Evolutionary conservation across 2,329 filamentous ascomycete genomes (phyloP), one percentile per base, ranked within the genome.

Genomic region (Coleophoma crateriformis): DNA sequence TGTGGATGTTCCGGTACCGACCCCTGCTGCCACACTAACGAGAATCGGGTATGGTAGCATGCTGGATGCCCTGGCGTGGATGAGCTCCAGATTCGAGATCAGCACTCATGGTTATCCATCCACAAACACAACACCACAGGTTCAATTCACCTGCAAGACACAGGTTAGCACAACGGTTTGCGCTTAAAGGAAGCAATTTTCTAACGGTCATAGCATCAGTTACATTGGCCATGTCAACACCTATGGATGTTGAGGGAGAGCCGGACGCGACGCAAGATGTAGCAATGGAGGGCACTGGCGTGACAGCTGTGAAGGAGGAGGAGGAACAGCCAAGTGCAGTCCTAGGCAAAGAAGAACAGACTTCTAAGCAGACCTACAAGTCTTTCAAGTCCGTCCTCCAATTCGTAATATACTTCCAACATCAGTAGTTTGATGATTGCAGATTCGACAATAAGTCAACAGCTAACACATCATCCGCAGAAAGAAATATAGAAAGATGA

Each of bases 401-500:
- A 14, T 32, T 17, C 27, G 27, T 4, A 27, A 27, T 27, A 27
- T 27, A 10, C 15, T 27, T 14, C 77, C 72, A 8, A n/a, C 20
- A 32, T 48, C 44, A 17, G 14, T 47, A 33, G 38, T 4, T 22
- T 32, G 10, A 14, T 33, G 17, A 50, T 38, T 20, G 17, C 11
- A 33, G 20, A 33, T 33, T 12, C 40, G 17, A 45, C 20, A 32
- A 17, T 17, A 17, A 37, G 67, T 74, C 8, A 27, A 27, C 5
- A 27, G 13, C 60, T 64, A 56, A 64, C 45, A 50, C 49, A 27
- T 27, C 63, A 86, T 82, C 41, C 86, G 78, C 76, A 90, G 88
- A 79, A 95, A 96, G 73, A 99, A 99, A 75, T 99, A 95, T 68
- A 86, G 87, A 61, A 95, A 95, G 77, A 88, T 94, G 83, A 85